These are phyloP conservation scores for Russula ochroleuca DNA, from an alignment of 768 basidiomycete species.

Conservation along the genomic window DNA sequence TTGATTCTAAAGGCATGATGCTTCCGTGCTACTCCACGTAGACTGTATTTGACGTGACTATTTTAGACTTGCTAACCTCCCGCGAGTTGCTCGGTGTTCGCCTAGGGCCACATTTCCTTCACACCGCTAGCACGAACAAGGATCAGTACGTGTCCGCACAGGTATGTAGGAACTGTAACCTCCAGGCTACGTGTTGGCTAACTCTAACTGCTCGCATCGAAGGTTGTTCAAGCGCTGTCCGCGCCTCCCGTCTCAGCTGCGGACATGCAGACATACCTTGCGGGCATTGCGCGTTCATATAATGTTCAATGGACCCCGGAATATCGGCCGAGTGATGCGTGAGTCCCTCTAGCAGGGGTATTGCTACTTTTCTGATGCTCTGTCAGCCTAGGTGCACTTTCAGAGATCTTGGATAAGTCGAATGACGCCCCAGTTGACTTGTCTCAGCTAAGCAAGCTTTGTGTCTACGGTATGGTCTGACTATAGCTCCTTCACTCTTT, in stretches of 20 bases:
- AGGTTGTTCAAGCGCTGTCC: conserved; percentile 52
- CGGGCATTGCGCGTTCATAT: conserved; percentile 49
- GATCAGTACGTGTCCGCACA: conserved; percentile 53
- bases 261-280: conserved; percentile 53
- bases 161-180: conserved; percentile 32
- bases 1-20: conserved; percentile 53
- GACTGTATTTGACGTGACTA: background rate
- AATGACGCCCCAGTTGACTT: conserved; percentile 53
- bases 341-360: conserved; percentile 27
- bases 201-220: conserved; percentile 13
- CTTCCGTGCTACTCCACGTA: background rate
- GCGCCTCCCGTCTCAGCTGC: conserved; percentile 52
- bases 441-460: conserved; percentile 49
- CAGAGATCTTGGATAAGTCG: conserved; percentile 54
- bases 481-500: conserved; percentile 10
- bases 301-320: conserved; percentile 60
- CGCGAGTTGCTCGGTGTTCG: conserved; percentile 53
- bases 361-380: conserved; percentile 16
- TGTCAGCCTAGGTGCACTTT: conserved; percentile 50
- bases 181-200: background rate
- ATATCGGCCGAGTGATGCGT: conserved; percentile 60
- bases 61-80: conserved; percentile 52
- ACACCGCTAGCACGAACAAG: conserved; percentile 47
- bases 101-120: conserved; percentile 54
- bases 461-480: conserved; percentile 52